Percentiles rank a stretch among this genome's conserved stretches.
phyloP scores from a whole-genome alignment of 129 eudicot species.

The Saussurea involucrata region DNA sequence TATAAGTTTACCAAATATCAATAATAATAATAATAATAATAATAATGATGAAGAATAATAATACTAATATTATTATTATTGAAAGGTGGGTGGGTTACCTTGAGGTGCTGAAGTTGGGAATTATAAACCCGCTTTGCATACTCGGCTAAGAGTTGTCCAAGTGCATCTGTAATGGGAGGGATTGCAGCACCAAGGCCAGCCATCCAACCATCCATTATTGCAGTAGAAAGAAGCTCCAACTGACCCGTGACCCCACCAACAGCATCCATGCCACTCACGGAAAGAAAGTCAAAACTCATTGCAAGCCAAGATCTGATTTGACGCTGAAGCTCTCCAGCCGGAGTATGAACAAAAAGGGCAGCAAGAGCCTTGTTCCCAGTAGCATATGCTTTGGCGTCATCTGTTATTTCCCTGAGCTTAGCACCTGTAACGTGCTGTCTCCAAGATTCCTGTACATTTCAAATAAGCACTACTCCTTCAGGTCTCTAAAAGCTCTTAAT shows the following conservation, averaged over 20 bases:
- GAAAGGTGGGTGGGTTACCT: constrained; percentile 36
- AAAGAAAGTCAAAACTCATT: constrained; percentile 92
- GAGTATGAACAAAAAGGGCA: constrained; percentile 95
- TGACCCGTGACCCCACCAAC: constrained; percentile 86
- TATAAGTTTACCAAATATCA: not conserved
- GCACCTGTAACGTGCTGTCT: constrained; percentile 97
- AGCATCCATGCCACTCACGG: constrained; percentile 73
- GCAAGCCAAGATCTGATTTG: constrained; percentile 98
- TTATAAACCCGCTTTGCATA: constrained; percentile 85
- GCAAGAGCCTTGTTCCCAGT: constrained; percentile 94
- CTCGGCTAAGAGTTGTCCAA: constrained; percentile 89
- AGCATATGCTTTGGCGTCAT: constrained; percentile 84
- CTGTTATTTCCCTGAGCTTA: constrained; percentile 92
- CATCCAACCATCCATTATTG: constrained; percentile 99
- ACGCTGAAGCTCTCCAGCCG: constrained; percentile 98
- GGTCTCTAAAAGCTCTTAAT: not conserved
- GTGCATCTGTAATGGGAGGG: constrained; percentile 94
- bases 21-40: not conserved
- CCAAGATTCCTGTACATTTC: constrained; percentile 70
- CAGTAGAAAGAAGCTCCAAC: constrained; percentile 98
- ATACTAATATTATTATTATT: no score
- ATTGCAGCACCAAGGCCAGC: constrained; percentile 98
- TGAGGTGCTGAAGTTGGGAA: constrained; percentile 92
- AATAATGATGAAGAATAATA: no score
- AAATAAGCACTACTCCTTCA: not conserved